Evolutionary conservation across 768 basidiomycete species (phyloP).

Genomic region (Pisolithus tinctorius): DNA sequence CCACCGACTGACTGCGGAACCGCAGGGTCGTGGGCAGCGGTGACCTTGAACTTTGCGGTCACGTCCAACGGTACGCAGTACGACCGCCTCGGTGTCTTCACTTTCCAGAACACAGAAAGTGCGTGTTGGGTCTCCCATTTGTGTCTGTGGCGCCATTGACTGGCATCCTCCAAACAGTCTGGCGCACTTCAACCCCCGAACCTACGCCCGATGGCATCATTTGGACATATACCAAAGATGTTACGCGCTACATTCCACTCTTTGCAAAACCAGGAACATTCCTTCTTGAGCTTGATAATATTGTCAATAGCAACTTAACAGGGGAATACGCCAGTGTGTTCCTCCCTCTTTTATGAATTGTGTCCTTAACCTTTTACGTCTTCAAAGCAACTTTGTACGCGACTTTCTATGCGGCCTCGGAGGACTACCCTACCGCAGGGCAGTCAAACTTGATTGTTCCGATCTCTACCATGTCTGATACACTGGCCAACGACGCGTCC

Average conservation of each 20-base stretch:
- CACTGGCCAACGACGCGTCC: slow-evolving; percentile 65
- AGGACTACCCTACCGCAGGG: slow-evolving; percentile 47
- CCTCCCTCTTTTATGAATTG: background rate
- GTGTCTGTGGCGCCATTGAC: background rate
- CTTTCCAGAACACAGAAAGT: slow-evolving; percentile 77
- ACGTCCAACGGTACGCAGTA: slow-evolving; percentile 75
- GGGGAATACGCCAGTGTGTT: slow-evolving; percentile 64
- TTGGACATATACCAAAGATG: slow-evolving; percentile 75
- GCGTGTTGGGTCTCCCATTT: slow-evolving; percentile 13
- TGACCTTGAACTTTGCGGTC: slow-evolving; percentile 72
- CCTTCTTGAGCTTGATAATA: slow-evolving; percentile 68
- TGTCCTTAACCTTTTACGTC: background rate
- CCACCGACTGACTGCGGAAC: slow-evolving; percentile 69
- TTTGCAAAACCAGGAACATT: slow-evolving; percentile 64
- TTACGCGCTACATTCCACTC: slow-evolving; percentile 63
- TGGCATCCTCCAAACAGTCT: slow-evolving; percentile 36
- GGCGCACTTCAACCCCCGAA: slow-evolving; percentile 78
- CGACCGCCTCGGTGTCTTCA: slow-evolving; percentile 66
- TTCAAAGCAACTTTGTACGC: slow-evolving; percentile 56
- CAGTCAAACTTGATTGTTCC: slow-evolving; percentile 64
- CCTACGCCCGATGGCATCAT: slow-evolving; percentile 65
- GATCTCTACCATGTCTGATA: slow-evolving; percentile 55
- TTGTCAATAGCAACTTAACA: slow-evolving; percentile 48
- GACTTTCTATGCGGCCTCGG: slow-evolving; percentile 63
- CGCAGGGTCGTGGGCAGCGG: slow-evolving; percentile 65